Conservation (phyloP, 805 yeast genomes). For the Starmerella gropengiesseri region DNA sequence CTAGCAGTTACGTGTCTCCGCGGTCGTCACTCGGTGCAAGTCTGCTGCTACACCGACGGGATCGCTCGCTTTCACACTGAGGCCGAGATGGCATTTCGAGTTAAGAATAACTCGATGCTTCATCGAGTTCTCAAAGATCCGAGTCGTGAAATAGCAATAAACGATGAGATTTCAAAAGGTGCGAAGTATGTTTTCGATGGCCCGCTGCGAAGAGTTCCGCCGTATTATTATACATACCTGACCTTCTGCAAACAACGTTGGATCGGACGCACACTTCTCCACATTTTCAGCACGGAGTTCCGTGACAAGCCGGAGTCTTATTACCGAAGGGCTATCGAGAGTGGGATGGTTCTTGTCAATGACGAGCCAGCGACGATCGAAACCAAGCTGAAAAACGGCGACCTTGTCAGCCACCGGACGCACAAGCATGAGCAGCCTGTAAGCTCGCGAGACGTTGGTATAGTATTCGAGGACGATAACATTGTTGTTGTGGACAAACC, state of each 20-base stretch:
- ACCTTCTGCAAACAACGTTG: constrained; percentile 88
- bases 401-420: constrained; percentile 60
- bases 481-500: constrained; percentile 85
- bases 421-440: constrained; percentile 92
- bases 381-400: constrained; percentile 67
- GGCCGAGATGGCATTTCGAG: constrained; percentile 18
- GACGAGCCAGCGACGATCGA: constrained; percentile 52
- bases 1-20: too few species aligned
- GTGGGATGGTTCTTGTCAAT: constrained; percentile 70
- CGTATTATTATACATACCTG: constrained; percentile 79
- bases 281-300: constrained; percentile 75
- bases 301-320: constrained; percentile 62
- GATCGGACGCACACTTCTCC: constrained; percentile 72
- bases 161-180: constrained; percentile 23
- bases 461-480: constrained; percentile 64
- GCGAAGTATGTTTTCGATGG: constrained; percentile 33
- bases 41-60: too few species aligned
- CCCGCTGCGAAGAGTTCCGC: constrained; percentile 56
- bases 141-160: constrained; percentile 21
- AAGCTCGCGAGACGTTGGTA: constrained; percentile 43
- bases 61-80: not conserved
- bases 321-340: constrained; percentile 55
- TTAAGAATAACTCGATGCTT: constrained; percentile 23
- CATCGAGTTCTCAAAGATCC: constrained; percentile 23
- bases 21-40: too few species aligned